Percentiles rank a stretch among this genome's conserved stretches.
These are phyloP conservation scores for Epithemia pelagica DNA, from an alignment of 108 stramenopile genomes.

Conservation along the genomic window DNA sequence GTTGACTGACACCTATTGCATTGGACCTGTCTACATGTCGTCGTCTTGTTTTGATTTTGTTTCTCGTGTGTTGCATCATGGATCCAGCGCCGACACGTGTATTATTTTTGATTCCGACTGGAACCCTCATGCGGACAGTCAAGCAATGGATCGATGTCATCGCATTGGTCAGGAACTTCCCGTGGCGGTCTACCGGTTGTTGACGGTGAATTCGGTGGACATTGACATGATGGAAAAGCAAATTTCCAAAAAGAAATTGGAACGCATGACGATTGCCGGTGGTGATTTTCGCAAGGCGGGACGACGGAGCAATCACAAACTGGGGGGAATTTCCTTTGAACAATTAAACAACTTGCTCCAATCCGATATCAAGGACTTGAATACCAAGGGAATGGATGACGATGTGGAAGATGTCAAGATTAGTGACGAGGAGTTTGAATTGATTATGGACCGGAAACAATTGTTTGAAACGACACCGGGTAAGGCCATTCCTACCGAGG, in stretches of 20 bases:
- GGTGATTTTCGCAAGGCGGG: slow-evolving; percentile 95
- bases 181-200: slow-evolving; percentile 92
- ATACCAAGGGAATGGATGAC: slow-evolving; percentile 36
- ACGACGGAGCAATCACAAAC: slow-evolving; percentile 25
- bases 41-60: too few species aligned
- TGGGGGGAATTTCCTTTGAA: slow-evolving; percentile 70
- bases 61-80: background rate
- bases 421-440: slow-evolving; percentile 80
- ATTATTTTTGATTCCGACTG: slow-evolving; percentile 99
- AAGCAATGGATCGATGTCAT: slow-evolving; percentile 89
- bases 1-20: background rate
- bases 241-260: slow-evolving; percentile 92
- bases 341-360: slow-evolving; percentile 63
- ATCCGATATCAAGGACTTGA: slow-evolving; percentile 87
- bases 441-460: slow-evolving; percentile 76
- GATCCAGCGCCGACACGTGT: slow-evolving; percentile 86
- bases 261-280: slow-evolving; percentile 93
- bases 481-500: slow-evolving; percentile 67
- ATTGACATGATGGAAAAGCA: slow-evolving; percentile 98
- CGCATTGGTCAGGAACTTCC: slow-evolving; percentile 90
- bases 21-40: too few species aligned
- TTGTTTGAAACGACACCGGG: slow-evolving; percentile 61
- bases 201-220: slow-evolving; percentile 93
- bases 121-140: slow-evolving; percentile 87
- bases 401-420: slow-evolving; percentile 74